Percentiles rank a stretch among this genome's conserved stretches.
Evolutionary conservation across 306 rosid species (phyloP).

Genomic region (Vigna mungo): DNA sequence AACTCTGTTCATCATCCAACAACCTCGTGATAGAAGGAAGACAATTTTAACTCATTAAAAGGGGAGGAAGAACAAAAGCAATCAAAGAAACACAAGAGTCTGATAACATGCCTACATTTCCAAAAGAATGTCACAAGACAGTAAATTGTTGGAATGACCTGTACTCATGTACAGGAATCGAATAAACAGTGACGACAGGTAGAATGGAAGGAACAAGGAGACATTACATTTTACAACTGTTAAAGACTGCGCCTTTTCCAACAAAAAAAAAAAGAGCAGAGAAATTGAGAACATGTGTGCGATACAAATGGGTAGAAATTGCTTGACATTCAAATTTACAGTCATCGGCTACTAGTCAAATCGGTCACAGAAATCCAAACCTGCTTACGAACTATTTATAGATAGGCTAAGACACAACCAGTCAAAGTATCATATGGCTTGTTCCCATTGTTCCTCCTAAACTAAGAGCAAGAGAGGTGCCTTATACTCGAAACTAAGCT

Average conservation of each 20-base stretch:
- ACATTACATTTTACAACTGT: background rate
- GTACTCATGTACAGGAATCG: background rate
- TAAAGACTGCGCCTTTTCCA: background rate
- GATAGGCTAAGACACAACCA: background rate
- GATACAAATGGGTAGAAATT: background rate
- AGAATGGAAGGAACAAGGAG: constrained; percentile 15
- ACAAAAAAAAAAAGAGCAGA: background rate
- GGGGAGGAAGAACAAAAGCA: background rate
- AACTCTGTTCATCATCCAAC: constrained; percentile 8
- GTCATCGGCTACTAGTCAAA: constrained; percentile 8
- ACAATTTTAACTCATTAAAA: background rate
- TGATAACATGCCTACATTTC: background rate
- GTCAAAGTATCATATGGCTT: constrained; percentile 11
- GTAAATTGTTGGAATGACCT: constrained; percentile 8
- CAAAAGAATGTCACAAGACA: constrained; percentile 7
- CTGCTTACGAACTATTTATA: constrained; percentile 4
- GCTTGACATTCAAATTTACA: constrained; percentile 13
- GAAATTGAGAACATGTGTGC: background rate
- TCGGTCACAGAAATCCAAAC: constrained; percentile 12
- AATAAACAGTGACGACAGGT: background rate
- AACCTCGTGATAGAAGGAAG: background rate
- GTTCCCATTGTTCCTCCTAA: background rate
- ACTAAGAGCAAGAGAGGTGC: background rate
- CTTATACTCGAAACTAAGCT: no score
- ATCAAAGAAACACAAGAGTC: background rate